Base-by-base conservation (phyloP, 371 early-diverging fungal genomes). In the Mucor sp. region DNA sequence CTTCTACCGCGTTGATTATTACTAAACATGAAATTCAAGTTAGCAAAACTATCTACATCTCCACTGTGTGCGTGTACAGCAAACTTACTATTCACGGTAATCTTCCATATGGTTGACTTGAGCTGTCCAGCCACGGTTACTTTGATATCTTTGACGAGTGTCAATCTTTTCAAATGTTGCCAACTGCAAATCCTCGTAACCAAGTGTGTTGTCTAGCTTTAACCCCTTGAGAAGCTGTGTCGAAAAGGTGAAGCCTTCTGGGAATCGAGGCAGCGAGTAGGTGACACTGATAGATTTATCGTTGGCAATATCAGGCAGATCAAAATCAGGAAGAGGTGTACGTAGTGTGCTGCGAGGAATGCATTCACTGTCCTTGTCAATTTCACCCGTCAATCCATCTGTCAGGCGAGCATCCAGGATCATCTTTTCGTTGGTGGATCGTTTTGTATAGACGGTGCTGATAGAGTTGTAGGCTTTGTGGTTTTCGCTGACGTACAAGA, bases 271-370 rank as follows among this genome's bases (percentile, higher is more conserved):
- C 41, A 85, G 75, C 15, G 65, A 57, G 68, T 84, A 90, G 8
- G 81, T 71, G 15, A 82, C 88, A 64, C 90, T 90, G 25, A 87
- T 75, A 9, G 89, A 87, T 58, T 78, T 83, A 60, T 90, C 85
- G 43, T 83, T 81, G 6, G 78, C 72, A 58, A 90, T 86, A 72
- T 90, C 90, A 5, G 81, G 81, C 35, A 85, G 61, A 30, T 83
- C 85, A 58, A 84, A 82, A 30, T 84, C 84, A 0, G 75, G 77
- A 12, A 94, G 66, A 32, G 94, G 95, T 3, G 90, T 90, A 27
- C 82, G 80, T 50, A 89, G 85, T 0, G 90, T 92, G 62, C 85
- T 85, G 15, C 91, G 85, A 27, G 95, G 95, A 62, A 93, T 79
- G 72, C 84, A 89, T 15, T 86, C 78, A 0, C 88, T 82, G 65